These are phyloP conservation scores for Forsythia viridissima DNA, from an alignment of 257 asterid species.

Conservation along the genomic window DNA sequence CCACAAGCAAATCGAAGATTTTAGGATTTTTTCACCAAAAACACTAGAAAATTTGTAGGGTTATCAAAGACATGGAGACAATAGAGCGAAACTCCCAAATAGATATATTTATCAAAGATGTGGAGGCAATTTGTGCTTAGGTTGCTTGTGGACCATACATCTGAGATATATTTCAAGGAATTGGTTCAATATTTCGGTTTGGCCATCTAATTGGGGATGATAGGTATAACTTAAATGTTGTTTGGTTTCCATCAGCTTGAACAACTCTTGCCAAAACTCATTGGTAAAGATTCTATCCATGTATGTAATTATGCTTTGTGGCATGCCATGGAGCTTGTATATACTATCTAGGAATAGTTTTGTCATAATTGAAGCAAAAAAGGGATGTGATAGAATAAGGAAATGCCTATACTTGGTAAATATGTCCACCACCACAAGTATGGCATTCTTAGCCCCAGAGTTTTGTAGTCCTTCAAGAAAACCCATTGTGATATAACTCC, in stretches of 20 bases:
- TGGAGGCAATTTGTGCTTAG: too few relatives aligned
- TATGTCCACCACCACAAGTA: background rate
- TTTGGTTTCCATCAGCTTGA: background rate
- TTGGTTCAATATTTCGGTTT: background rate
- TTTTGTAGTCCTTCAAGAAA: background rate
- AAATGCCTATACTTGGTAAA: background rate
- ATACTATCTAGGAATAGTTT: background rate
- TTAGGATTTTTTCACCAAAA: too few relatives aligned
- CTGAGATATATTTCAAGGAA: background rate
- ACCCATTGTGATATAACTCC: background rate
- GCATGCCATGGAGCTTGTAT: background rate
- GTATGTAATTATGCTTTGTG: background rate
- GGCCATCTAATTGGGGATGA: background rate
- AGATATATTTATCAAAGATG: too few relatives aligned
- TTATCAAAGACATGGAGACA: too few relatives aligned
- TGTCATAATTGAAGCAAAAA: too few relatives aligned
- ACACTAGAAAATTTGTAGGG: too few relatives aligned
- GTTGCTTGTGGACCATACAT: background rate
- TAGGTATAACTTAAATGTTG: background rate
- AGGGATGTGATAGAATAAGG: background rate
- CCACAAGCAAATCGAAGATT: too few relatives aligned
- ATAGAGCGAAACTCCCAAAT: too few relatives aligned
- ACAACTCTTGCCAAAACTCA: background rate
- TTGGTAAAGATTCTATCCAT: background rate
- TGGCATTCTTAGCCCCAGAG: background rate